Base-by-base conservation (phyloP, 1,284 basidiomycete genomes). In the Ustilago lituana region DNA sequence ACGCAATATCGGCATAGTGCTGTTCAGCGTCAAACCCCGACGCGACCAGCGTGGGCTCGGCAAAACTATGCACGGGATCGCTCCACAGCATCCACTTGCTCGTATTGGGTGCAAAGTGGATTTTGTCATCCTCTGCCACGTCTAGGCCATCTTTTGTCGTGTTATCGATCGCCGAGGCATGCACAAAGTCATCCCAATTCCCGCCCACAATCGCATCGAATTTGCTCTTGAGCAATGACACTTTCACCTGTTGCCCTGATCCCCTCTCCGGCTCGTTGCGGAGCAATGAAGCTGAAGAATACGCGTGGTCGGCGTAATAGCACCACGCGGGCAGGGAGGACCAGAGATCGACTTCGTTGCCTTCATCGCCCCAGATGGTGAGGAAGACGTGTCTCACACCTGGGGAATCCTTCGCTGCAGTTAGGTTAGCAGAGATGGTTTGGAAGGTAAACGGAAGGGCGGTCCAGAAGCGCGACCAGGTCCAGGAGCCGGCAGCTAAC, bases 311-410 rank as follows among this genome's bases (percentile, higher is more conserved):
- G 11, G 82, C 77, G 40, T 79, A 82, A 53, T 82, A 82, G 12
- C 39, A 40, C 74, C 70, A 79, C 15, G 74, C 74, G 8, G 76
- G 75, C 1, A 76, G 40, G 22, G 58, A 71, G 11, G 57, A 67
- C 53, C 54, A 73, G 4, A 70, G 64, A 62, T 78, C 74, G 19
- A 73, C 72, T 62, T 83, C 83, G 53, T 83, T 83, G 1, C 82
- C 83, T 49, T 83, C 83, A 63, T 83, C 83, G 15, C 83, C 83
- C 83, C 83, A 83, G 31, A 83, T 82, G 1, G 83, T 83, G 4
- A 82, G 77, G 54, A 83, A 79, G 33, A 80, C 81, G 49, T 80
- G 67, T 27, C 71, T 68, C 9, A 83, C 78, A 0, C 82, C 81
- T 0, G 73, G 66, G 0, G 50, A 50, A 1, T 57, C 60, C 40